These are phyloP conservation scores for Rhipidocladum racemiflorum DNA, from an alignment of 176 grass and related monocot genomes.

Conservation along the genomic window DNA sequence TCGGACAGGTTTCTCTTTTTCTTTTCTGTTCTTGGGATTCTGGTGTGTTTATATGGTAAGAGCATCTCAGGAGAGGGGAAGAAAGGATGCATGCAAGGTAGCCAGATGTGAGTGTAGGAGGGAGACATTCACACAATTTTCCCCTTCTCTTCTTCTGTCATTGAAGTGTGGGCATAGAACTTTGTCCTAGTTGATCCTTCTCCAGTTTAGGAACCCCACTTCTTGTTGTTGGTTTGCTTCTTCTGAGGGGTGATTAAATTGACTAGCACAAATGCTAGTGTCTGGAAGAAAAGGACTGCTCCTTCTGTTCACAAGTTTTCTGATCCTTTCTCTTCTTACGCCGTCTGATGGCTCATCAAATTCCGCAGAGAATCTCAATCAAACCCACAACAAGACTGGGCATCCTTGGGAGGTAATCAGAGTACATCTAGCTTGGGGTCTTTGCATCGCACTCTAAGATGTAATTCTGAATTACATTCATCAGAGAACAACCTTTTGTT, in stretches of 20 bases:
- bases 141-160: constrained; percentile 10
- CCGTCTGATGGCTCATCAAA: constrained; percentile 27
- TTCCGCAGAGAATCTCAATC: constrained; percentile 26
- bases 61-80: constrained; percentile 9
- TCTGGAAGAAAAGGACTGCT: constrained; percentile 33
- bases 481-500: not conserved
- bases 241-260: not conserved
- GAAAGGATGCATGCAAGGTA: not conserved
- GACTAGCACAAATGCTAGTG: constrained; percentile 33
- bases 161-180: not conserved
- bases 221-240: constrained; percentile 22
- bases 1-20: not conserved
- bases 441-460: not conserved
- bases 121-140: not conserved
- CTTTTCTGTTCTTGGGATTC: constrained; percentile 14
- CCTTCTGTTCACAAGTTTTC: constrained; percentile 17
- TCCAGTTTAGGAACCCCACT: not conserved
- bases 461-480: not conserved
- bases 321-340: constrained; percentile 36
- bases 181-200: not conserved
- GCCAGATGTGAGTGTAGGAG: constrained; percentile 13
- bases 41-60: not conserved
- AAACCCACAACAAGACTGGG: constrained; percentile 33
- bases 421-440: not conserved
- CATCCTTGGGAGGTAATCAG: constrained; percentile 55